Evolutionary conservation across 1,284 basidiomycete species (phyloP).

Genomic region (Ganoderma lucidum): DNA sequence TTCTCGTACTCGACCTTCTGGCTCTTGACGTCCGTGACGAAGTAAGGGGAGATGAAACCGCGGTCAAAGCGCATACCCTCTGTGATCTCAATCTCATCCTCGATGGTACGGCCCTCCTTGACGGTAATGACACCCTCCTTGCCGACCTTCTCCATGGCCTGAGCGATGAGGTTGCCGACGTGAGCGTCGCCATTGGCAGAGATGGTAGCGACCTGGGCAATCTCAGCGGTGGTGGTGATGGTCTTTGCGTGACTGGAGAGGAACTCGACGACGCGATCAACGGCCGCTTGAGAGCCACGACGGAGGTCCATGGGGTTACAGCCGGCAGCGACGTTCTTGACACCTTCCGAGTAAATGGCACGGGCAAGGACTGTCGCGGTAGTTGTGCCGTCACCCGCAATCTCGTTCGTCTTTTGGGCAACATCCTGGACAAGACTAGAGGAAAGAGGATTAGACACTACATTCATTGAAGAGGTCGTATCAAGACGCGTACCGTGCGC

Average conservation of each 20-base stretch:
- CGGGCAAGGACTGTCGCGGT: slow-evolving; percentile 97
- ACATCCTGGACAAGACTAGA: slow-evolving; percentile 92
- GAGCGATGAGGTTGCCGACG: slow-evolving; percentile 96
- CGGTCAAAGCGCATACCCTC: slow-evolving; percentile 99
- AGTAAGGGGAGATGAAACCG: slow-evolving; percentile 98
- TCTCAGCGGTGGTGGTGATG: slow-evolving; percentile 97
- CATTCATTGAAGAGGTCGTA: background rate
- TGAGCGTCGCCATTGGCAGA: slow-evolving; percentile 97
- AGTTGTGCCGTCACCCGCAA: slow-evolving; percentile 98
- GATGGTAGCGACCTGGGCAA: slow-evolving; percentile 98
- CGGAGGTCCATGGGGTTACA: slow-evolving; percentile 99
- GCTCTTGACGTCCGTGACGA: slow-evolving; percentile 97
- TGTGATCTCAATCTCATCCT: slow-evolving; percentile 99
- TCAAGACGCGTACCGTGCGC: slow-evolving; percentile 78
- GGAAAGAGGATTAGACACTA: slow-evolving; percentile 12
- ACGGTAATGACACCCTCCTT: slow-evolving; percentile 99
- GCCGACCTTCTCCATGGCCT: slow-evolving; percentile 99
- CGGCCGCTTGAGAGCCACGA: slow-evolving; percentile 94
- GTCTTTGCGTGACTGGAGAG: slow-evolving; percentile 91
- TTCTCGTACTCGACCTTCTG: slow-evolving; percentile 99
- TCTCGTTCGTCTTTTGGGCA: slow-evolving; percentile 96
- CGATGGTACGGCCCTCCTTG: slow-evolving; percentile 97
- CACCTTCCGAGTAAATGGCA: slow-evolving; percentile 98
- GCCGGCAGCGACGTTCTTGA: slow-evolving; percentile 98
- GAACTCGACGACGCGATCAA: slow-evolving; percentile 94